Percentiles rank a stretch among this genome's conserved stretches.
These are phyloP conservation scores for Chytriomyces hyalinus DNA, from an alignment of 192 early-diverging fungal species.

Conservation along the genomic window DNA sequence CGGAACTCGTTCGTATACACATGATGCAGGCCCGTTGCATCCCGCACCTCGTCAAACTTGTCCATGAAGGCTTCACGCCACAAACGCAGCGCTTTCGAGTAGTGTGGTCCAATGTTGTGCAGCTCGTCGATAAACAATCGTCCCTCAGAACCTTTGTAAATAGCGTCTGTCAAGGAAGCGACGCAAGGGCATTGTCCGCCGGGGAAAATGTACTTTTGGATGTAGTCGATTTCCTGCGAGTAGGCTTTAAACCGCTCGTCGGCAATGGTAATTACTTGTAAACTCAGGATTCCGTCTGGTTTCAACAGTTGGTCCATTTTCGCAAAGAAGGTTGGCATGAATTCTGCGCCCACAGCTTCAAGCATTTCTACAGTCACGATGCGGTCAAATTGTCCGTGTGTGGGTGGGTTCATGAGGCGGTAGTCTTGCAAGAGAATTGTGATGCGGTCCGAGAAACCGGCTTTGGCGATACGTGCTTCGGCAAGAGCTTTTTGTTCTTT, in stretches of 20 bases:
- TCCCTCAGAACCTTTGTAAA: slow-evolving; percentile 58
- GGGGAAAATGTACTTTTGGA: slow-evolving; percentile 79
- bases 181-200: slow-evolving; percentile 75
- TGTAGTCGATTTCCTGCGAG: slow-evolving; percentile 64
- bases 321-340: slow-evolving; percentile 67
- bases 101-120: slow-evolving; percentile 73
- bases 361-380: slow-evolving; percentile 79
- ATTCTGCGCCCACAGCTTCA: slow-evolving; percentile 75
- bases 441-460: slow-evolving; percentile 61
- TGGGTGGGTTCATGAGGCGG: slow-evolving; percentile 60
- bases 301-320: slow-evolving; percentile 63
- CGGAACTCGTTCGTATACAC: slow-evolving; percentile 66
- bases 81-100: slow-evolving; percentile 67
- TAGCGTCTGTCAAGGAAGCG: slow-evolving; percentile 58
- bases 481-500: slow-evolving; percentile 70
- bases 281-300: slow-evolving; percentile 58
- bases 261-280: slow-evolving; percentile 76
- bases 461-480: slow-evolving; percentile 64
- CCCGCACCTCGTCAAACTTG: slow-evolving; percentile 59
- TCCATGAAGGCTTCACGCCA: slow-evolving; percentile 70
- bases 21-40: slow-evolving; percentile 33
- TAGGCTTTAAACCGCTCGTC: slow-evolving; percentile 69
- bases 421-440: slow-evolving; percentile 70
- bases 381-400: slow-evolving; percentile 66
- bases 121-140: slow-evolving; percentile 63